Base-by-base conservation (phyloP, 2,329 filamentous ascomycete species). In the Aspergillus sp. region DNA sequence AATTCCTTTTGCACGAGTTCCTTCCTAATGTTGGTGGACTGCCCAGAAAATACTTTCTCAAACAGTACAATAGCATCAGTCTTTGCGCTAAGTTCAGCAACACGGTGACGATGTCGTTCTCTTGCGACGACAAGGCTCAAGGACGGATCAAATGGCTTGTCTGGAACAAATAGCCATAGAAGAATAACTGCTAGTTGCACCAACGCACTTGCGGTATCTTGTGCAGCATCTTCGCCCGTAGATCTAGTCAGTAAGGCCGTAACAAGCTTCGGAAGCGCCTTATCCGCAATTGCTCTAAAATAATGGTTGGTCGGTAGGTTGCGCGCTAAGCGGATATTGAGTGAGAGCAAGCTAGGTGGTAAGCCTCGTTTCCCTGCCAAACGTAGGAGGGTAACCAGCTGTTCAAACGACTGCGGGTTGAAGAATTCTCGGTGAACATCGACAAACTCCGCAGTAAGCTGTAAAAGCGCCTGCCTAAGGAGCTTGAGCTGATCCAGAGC, bases 121-220 rank as follows among this genome's bases (percentile, higher is more conserved):
- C 85, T 83, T 65, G 91, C 87, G 17, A 96, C 83, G 52, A 80
- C 79, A 6, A 83, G 75, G 50, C 78, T 78, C 34, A 86, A 71
- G 2, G 86, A 86, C 1, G 95, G 95, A 72, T 99, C 95, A 67
- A 93, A 95, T 3, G 89, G 83, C 64, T 88, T 87, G 72, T 96
- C 89, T 0, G 96, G 93, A 2, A 98, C 86, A 68, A 93, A 97
- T 2, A 97, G 80, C 61, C 84, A 84, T 48, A 98, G 80, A 40
- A 88, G 85, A 15, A 88, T 87, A 19, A 93, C 75, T 2, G 90
- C 88, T 59, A 96, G 86, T 51, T 89, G 82, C 27, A 92, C 81
- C 86, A 93, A 95, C 5, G 89, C 88, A 20, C 88, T 75, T 19
- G 85, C 82, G 19, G 80, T 75, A 51, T 75, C 70, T 39, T 72